Conservation (phyloP, 225 moss, liverwort and hornwort genomes). For the Pseudisothecium myosuroides region DNA sequence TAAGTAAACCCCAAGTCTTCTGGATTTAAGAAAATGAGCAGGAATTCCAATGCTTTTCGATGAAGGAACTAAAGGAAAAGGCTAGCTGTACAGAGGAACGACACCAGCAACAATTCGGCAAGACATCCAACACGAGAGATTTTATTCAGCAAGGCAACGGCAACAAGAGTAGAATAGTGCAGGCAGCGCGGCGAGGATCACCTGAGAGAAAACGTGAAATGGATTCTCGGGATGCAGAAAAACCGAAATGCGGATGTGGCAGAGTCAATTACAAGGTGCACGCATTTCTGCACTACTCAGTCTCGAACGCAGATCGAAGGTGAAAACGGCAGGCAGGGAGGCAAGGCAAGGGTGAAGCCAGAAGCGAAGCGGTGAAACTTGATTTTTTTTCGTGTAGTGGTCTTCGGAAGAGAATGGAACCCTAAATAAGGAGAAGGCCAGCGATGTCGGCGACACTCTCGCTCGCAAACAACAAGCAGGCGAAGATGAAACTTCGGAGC, state of each 20-base stretch:
- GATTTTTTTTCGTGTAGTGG: background rate
- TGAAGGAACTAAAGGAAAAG: background rate
- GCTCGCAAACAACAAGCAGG: too few species aligned
- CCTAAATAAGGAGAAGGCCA: background rate
- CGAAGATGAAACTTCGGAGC: background rate
- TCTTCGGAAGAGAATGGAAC: background rate
- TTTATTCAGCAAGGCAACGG: background rate
- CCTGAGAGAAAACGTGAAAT: background rate
- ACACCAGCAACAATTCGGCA: background rate
- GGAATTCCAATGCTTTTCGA: background rate
- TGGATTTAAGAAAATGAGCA: background rate
- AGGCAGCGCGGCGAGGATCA: background rate
- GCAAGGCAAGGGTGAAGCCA: too few species aligned
- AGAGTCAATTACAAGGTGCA: background rate
- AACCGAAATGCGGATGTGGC: background rate
- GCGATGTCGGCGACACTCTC: background rate
- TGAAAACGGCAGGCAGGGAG: background rate
- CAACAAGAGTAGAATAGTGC: background rate
- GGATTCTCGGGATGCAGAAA: background rate
- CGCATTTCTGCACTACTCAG: background rate
- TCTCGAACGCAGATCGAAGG: background rate
- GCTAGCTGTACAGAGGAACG: background rate
- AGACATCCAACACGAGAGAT: background rate
- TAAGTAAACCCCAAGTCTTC: background rate
- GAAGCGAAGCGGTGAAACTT: background rate